Evolutionary conservation across 139 green algal genomes (phyloP).

Genomic region (Trebouxia sp.): DNA sequence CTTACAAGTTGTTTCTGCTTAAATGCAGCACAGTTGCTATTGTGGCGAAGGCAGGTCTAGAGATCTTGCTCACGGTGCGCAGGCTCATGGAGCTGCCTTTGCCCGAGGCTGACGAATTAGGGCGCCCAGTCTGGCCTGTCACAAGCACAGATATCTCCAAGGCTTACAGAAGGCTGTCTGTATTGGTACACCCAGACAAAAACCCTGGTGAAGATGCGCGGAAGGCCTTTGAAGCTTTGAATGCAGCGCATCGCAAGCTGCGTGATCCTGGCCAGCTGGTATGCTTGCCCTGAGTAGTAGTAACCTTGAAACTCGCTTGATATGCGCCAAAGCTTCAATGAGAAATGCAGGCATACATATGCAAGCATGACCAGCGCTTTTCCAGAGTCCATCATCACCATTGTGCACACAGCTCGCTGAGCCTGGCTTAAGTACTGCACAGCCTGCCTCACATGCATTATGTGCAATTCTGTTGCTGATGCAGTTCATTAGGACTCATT

Average conservation of each 20-base stretch:
- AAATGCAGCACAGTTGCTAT: neutral
- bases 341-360: neutral
- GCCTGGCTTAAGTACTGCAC: neutral
- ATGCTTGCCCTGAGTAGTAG: neutral
- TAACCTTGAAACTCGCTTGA: neutral
- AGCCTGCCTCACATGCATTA: neutral
- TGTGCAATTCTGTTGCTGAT: neutral
- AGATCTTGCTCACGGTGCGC: neutral
- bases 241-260: slow-evolving; percentile 65
- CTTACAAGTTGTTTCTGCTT: neutral
- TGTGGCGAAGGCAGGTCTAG: neutral
- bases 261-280: slow-evolving; percentile 56
- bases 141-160: slow-evolving; percentile 60
- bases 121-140: slow-evolving; percentile 56
- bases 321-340: too few relatives aligned
- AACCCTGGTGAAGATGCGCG: slow-evolving; percentile 58
- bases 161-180: slow-evolving; percentile 72
- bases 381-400: neutral
- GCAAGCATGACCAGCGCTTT: neutral
- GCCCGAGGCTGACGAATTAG: slow-evolving; percentile 70
- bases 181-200: slow-evolving; percentile 83
- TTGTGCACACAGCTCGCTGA: neutral
- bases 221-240: slow-evolving; percentile 70
- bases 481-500: neutral
- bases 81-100: slow-evolving; percentile 67